A percentile compares a stretch with the other conserved stretches of the same genome.
Evolutionary conservation across 768 basidiomycete genomes (phyloP).

Genomic region (Daedaleopsis sinensis): DNA sequence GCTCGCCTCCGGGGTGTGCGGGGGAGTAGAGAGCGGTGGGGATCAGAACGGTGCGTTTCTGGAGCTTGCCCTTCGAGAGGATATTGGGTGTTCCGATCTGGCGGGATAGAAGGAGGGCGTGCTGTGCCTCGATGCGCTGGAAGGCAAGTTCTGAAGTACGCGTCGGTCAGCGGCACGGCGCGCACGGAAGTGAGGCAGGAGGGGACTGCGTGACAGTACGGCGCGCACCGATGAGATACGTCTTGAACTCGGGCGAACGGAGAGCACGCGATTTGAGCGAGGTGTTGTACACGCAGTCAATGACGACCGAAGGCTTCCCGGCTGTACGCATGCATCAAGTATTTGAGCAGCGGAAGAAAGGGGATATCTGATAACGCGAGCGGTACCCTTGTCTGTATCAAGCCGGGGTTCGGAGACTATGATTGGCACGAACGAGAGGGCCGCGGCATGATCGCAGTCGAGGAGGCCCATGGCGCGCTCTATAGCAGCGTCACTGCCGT

Average conservation of each 20-base stretch:
- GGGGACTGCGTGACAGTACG: no score
- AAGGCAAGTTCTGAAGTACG: slow-evolving; percentile 61
- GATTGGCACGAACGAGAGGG: slow-evolving; percentile 69
- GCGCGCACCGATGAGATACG: slow-evolving; percentile 65
- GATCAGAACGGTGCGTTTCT: slow-evolving; percentile 58
- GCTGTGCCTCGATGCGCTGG: slow-evolving; percentile 67
- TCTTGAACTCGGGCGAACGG: slow-evolving; percentile 65
- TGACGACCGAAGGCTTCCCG: slow-evolving; percentile 68
- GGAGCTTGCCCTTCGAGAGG: slow-evolving; percentile 69
- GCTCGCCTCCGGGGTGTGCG: not conserved
- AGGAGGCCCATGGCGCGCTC: slow-evolving; percentile 56
- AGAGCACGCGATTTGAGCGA: slow-evolving; percentile 60
- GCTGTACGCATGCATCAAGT: slow-evolving; percentile 41
- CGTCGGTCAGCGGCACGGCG: not conserved
- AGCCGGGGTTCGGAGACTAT: slow-evolving; percentile 64
- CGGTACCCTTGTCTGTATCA: slow-evolving; percentile 72
- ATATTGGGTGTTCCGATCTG: slow-evolving; percentile 78
- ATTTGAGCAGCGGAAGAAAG: not conserved
- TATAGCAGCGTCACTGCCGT: slow-evolving; percentile 58
- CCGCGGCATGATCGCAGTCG: slow-evolving; percentile 40
- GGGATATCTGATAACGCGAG: slow-evolving; percentile 13
- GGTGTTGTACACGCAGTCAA: slow-evolving; percentile 71
- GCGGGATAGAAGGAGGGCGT: slow-evolving; percentile 62
- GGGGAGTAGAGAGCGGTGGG: slow-evolving; percentile 45
- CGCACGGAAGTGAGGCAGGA: slow-evolving; percentile 6